Evolutionary conservation across 2,329 filamentous ascomycete genomes (phyloP), one percentile per base, ranked within the genome.

Genomic region (Balansia obtecta): DNA sequence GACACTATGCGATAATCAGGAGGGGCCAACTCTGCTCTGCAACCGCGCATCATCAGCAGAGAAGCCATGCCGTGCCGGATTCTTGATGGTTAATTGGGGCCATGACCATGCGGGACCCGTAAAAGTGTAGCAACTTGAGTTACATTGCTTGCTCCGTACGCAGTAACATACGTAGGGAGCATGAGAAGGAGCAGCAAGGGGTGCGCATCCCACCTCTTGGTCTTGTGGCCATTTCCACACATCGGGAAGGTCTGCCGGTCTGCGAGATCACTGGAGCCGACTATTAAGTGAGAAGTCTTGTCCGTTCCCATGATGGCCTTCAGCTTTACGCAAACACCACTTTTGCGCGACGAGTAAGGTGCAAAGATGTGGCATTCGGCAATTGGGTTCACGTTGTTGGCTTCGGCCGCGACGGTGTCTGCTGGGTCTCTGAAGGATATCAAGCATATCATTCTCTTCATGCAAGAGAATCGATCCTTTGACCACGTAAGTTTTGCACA

Each of bases 361-460:
- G 9, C 46, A 44, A 44, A 33, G 12, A 45, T 49, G 34, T 37
- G 44, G 18, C 38, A 41, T 16, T 43, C 40, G 20, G 18, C 46
- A 13, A 27, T 38, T n/a, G 15, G 48, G 32, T 20, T 50, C 37
- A 33, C 12, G 18, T 45, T 50, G 42, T 20, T 62, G 54, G 56
- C 55, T 45, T 55, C 56, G 41, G 52, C 51, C 46, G 39, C 45
- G 16, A 56, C 58, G 22, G 55, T 53, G 4, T 52, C 52, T 5
- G 68, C 65, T 5, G 67, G 65, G 4, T 71, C 71, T 3, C 62
- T 76, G 39, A 66, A 65, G 30, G 74, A 77, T 50, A 72, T 79
- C 52, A 70, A 77, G 49, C 75, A 79, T 68, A 74, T 78, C 33
- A 67, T 79, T n/a, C 69, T 79, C 38, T 75, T 78, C 56, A 79